Evolutionary conservation across 2,329 filamentous ascomycete species (phyloP).

Genomic region (Geosmithia flava): DNA sequence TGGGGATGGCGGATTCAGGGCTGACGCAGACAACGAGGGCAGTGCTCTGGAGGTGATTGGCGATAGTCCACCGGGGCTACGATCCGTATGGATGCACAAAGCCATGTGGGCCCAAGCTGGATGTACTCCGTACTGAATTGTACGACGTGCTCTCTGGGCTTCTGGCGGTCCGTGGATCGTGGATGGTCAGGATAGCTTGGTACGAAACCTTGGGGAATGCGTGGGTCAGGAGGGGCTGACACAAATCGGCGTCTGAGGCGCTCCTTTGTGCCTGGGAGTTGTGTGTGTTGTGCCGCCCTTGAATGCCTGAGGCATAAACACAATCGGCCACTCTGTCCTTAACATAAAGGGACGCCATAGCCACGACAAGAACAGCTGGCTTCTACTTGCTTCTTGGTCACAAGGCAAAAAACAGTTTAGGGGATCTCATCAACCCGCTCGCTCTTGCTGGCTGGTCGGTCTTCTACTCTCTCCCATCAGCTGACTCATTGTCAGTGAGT

Average conservation of each 20-base stretch:
- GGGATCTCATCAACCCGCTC: background rate
- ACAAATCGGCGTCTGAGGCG: background rate
- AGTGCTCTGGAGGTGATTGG: background rate
- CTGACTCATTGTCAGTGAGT: background rate
- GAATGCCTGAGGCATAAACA: background rate
- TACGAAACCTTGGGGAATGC: background rate
- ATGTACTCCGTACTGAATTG: background rate
- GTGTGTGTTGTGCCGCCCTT: no score
- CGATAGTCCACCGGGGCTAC: background rate
- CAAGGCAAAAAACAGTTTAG: background rate
- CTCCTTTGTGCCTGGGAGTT: no score
- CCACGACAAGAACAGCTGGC: background rate
- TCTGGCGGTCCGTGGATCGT: background rate
- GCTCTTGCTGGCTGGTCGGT: background rate
- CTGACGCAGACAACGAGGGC: background rate
- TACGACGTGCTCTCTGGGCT: no score
- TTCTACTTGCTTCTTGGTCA: background rate
- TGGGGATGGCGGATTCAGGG: background rate
- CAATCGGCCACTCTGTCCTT: constrained; percentile 10
- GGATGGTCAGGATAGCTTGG: background rate
- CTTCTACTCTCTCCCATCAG: background rate
- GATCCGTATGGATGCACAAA: background rate
- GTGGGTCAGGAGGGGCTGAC: background rate
- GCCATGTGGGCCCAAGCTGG: background rate
- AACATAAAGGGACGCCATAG: constrained; percentile 17